Evolutionary conservation across 805 yeast species (phyloP).

Genomic region (Kuraishia hungarica): DNA sequence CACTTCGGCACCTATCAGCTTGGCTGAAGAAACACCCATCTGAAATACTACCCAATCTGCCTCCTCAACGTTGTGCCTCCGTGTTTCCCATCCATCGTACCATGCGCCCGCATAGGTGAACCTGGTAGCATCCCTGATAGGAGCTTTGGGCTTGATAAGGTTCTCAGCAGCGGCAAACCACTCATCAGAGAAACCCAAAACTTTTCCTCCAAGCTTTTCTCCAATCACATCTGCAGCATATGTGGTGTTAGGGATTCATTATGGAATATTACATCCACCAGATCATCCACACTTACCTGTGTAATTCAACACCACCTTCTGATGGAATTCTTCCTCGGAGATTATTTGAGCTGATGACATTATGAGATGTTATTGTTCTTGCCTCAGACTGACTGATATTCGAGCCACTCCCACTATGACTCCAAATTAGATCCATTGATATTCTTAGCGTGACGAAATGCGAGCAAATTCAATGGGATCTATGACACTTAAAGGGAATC

Average conservation of each 20-base stretch:
- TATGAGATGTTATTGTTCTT: background rate
- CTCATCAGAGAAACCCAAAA: constrained; percentile 70
- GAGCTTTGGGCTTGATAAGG: constrained; percentile 71
- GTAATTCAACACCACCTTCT: constrained; percentile 38
- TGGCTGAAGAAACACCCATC: constrained; percentile 79
- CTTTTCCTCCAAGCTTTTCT: constrained; percentile 72
- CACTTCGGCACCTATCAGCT: constrained; percentile 73
- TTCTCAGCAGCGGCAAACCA: constrained; percentile 94
- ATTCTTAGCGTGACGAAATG: too few species aligned
- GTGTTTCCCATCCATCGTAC: constrained; percentile 99
- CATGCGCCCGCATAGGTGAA: constrained; percentile 88
- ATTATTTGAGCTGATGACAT: constrained; percentile 9
- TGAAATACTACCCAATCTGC: constrained; percentile 84
- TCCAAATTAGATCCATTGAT: too few species aligned
- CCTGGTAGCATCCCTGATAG: constrained; percentile 72
- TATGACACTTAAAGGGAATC: too few species aligned
- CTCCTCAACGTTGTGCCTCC: constrained; percentile 80
- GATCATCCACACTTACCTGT: constrained; percentile 29
- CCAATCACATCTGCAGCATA: constrained; percentile 64
- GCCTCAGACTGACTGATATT: too few species aligned
- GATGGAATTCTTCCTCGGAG: constrained; percentile 32
- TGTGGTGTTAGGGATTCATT: constrained; percentile 7
- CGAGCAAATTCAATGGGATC: too few species aligned
- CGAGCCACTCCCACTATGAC: too few species aligned
- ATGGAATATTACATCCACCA: background rate